Evolutionary conservation across 2,329 filamentous ascomycete species (phyloP), one percentile per base, ranked within the genome.

Genomic region (Trichoderma lentiforme): DNA sequence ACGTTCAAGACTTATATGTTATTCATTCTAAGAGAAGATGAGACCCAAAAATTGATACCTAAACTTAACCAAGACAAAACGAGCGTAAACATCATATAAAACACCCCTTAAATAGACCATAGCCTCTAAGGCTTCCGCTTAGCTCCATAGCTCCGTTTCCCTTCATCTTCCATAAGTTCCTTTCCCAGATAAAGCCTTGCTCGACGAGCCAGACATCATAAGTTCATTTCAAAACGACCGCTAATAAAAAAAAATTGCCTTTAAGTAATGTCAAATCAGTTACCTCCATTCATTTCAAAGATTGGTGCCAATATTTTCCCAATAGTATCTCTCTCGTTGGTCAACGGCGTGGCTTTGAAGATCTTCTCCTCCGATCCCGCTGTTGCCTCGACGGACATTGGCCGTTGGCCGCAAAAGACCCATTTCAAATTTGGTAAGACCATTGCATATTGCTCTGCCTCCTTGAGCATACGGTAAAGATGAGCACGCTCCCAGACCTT

Each of bases 401-500:
- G 26, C 21, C 43, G 14, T 26, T 69, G 66, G 8, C 53, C 66
- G 6, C 66, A 69, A 39, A 61, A 60, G 6, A 61, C 15, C 66
- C 66, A 69, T n/a, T 47, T 30, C 36, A 69, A 34, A 24, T 5
- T n/a, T 8, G 56, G 66, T 0, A 69, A 69, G 3, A 32, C 24
- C 9, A 2, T 28, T 36, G 56, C 36, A 3, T 69, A 69, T 14
- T 21, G 12, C n/a, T 69, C 66, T 24, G 66, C 66, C n/a, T 69
- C 66, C 15, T n/a, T 7, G 26, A 69, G 53, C 66, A 69, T 69
- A 4, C 56, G 53, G 24, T 69, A 60, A 26, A 56, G 65, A 12
- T 69, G 65, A 21, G 65, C 53, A 47, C 53, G 34, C 34, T 69
- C 65, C 65, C 65, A 69, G 11, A 69, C n/a, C 51, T 1, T 28